Evolutionary conservation across 805 yeast species (phyloP), one percentile per base, ranked within the genome.

Genomic region (Candida taoyuanica): DNA sequence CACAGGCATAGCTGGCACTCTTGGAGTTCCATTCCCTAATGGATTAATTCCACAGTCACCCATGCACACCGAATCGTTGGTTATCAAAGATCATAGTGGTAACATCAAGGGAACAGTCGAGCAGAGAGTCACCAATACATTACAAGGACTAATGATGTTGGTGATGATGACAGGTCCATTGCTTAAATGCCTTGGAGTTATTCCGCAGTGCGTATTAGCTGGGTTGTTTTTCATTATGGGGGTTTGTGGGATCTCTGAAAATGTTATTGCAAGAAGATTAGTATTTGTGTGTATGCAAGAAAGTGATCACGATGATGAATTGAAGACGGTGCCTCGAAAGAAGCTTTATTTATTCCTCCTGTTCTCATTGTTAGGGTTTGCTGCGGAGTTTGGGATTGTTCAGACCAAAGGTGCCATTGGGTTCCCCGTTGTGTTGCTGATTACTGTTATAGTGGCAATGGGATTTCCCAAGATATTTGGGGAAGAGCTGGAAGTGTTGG

Each of bases 21-120:
- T 91, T 9, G 98, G 98, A 0, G 70, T 93, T 2, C 98, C 98
- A 0, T 88, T 97, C 3, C 98, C 98, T 0, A 93, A 93, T 61
- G 98, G 98, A 0, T 67, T 91, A 23, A 91, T 91, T 31, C 98
- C 98, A 1, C 98, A 91, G 59, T 98, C 98, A 0, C 98, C 98
- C 3, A 57, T 93, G 25, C 98, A 91, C 52, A 88, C 98, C 0
- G 74, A 73, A 29, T 76, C 96, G 0, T 62, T 91, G 21, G 73
- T 86, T 29, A 78, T 84, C 5, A 56, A 59, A 8, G 64, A 65
- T 12, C 43, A 40, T 21, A 21, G 40, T 13, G 42, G 53, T 15
- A 40, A 44, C 7, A 46, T 52, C 11, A 43, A 39, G 7, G 52
- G 53, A 4, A 88, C 89, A 8, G 95, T 93, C 4, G 98, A 91